These are phyloP conservation scores for Neurospora terricola DNA, from an alignment of 495 filamentous ascomycete species.

Conservation along the genomic window DNA sequence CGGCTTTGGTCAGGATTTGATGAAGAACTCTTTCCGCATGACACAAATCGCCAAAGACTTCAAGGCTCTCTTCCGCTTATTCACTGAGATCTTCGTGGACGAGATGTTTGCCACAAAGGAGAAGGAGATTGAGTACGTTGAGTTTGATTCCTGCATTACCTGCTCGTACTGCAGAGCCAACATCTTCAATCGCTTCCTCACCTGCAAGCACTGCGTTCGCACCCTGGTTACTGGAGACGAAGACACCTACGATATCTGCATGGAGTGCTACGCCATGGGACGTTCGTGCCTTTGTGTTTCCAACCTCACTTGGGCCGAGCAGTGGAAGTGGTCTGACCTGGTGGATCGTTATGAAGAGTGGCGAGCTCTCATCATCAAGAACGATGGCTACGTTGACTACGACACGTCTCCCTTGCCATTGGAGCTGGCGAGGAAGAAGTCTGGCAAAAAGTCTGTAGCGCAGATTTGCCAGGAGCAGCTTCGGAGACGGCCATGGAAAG, in stretches of 20 bases:
- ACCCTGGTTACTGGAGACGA: slow-evolving; percentile 49
- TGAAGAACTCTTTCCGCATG: slow-evolving; percentile 45
- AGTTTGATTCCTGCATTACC: slow-evolving; percentile 79
- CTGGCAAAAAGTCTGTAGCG: slow-evolving; percentile 66
- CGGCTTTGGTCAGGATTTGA: slow-evolving; percentile 34
- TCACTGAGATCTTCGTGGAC: slow-evolving; percentile 64
- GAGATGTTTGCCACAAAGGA: slow-evolving; percentile 69
- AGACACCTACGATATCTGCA: slow-evolving; percentile 86
- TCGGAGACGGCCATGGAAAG: slow-evolving; percentile 54
- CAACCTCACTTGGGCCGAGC: slow-evolving; percentile 80
- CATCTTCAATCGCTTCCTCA: slow-evolving; percentile 94
- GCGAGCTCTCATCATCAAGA: slow-evolving; percentile 61
- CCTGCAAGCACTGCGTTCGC: slow-evolving; percentile 68
- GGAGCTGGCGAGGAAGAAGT: slow-evolving; percentile 48
- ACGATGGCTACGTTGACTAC: slow-evolving; percentile 49
- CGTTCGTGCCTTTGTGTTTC: slow-evolving; percentile 83
- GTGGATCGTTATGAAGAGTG: slow-evolving; percentile 69
- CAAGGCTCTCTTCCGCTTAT: slow-evolving; percentile 63
- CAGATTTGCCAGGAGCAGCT: slow-evolving; percentile 87
- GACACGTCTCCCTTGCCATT: slow-evolving; percentile 55
- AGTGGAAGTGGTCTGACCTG: slow-evolving; percentile 78
- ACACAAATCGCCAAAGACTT: slow-evolving; percentile 69
- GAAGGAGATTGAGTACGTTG: slow-evolving; percentile 57
- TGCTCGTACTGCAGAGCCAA: slow-evolving; percentile 95
- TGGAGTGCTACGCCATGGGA: slow-evolving; percentile 94